phyloP scores from a whole-genome alignment of 148 eudicot genomes.

The Rhododendron mucronatum region DNA sequence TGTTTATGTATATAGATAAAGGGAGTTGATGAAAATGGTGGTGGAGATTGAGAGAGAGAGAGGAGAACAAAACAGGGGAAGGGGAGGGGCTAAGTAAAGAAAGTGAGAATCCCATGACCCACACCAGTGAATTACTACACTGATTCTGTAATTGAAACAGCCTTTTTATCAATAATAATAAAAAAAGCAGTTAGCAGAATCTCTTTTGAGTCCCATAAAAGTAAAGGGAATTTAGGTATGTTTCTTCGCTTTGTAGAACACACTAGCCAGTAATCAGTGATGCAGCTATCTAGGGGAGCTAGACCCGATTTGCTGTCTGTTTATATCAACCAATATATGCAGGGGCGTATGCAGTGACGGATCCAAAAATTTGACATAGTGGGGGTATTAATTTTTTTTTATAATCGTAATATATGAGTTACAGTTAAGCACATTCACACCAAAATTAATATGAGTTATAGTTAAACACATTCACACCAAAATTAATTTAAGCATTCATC shows the following conservation, averaged over 20 bases:
- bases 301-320: neutral
- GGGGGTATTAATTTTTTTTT: too few species aligned
- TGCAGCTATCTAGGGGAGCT: neutral
- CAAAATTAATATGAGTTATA: too few species aligned
- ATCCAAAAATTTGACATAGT: too few species aligned
- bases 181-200: neutral
- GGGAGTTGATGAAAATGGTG: neutral
- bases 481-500: too few species aligned
- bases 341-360: neutral
- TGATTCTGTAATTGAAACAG: neutral
- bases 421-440: too few species aligned
- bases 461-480: too few species aligned
- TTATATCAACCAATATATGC: neutral
- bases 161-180: neutral
- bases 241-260: neutral
- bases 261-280: neutral
- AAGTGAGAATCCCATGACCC: neutral
- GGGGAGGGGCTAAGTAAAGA: neutral
- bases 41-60: neutral
- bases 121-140: neutral
- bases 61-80: neutral
- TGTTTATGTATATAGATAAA: neutral
- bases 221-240: neutral
- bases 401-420: too few species aligned
- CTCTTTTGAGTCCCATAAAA: neutral